A percentile compares a stretch with the other conserved stretches of the same genome.
Evolutionary conservation across 305 asterid genomes (phyloP).

Genomic region (Withania somnifera): DNA sequence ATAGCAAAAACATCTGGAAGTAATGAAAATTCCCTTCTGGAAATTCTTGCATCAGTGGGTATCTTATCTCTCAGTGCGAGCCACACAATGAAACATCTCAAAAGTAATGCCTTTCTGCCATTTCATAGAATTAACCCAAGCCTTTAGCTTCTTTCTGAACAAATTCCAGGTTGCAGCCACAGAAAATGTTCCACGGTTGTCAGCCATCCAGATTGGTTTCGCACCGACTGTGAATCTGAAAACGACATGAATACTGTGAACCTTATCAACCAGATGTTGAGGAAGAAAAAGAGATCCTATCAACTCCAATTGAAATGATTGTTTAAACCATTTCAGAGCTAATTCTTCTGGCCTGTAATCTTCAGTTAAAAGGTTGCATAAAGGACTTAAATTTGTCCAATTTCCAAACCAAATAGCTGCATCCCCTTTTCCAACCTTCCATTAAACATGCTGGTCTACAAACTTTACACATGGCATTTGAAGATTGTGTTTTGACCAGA

Average conservation of each 20-base stretch:
- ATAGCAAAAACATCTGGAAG: too few species aligned
- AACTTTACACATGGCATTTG: neutral
- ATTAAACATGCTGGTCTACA: neutral
- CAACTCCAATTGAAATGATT: neutral
- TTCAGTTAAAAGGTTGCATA: neutral
- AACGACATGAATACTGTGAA: neutral
- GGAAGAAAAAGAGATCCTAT: neutral
- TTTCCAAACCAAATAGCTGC: neutral
- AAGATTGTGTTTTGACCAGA: too few species aligned
- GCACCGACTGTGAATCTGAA: neutral
- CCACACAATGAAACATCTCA: too few species aligned
- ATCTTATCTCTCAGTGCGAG: too few species aligned
- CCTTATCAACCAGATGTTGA: neutral
- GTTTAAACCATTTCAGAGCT: neutral
- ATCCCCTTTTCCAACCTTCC: neutral
- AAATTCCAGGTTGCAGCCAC: neutral
- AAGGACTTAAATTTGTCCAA: neutral
- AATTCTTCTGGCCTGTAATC: neutral
- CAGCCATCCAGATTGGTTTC: neutral
- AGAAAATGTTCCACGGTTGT: neutral
- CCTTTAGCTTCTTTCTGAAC: too few species aligned
- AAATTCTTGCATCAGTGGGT: too few species aligned
- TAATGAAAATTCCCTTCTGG: too few species aligned
- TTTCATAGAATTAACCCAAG: too few species aligned
- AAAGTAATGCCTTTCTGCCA: too few species aligned